Conservation (phyloP, 495 filamentous ascomycete genomes). For the Aspergillus baeticus region DNA sequence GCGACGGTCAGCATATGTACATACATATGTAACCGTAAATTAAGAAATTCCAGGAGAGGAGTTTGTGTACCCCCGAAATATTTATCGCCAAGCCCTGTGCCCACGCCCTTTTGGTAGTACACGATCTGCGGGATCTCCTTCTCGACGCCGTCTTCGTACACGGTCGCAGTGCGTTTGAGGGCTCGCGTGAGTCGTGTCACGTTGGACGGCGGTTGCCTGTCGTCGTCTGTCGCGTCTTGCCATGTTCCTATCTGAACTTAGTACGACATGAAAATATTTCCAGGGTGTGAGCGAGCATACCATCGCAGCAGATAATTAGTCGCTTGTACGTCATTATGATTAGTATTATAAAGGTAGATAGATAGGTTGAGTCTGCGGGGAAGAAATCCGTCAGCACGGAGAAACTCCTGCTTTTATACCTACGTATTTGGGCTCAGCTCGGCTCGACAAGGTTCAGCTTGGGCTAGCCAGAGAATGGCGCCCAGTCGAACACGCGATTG, state of each 20-base stretch:
- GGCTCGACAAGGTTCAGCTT: background rate
- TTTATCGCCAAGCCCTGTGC: constrained; percentile 34
- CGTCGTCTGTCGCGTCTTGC: constrained; percentile 32
- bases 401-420: too few relatives aligned
- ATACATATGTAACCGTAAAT: too few relatives aligned
- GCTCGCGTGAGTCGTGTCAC: constrained; percentile 42
- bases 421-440: too few relatives aligned
- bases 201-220: constrained; percentile 41
- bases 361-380: too few relatives aligned
- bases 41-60: background rate
- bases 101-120: constrained; percentile 57
- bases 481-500: background rate
- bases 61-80: constrained; percentile 13
- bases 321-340: constrained; percentile 24
- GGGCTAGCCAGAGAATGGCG: background rate
- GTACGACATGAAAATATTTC: background rate
- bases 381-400: too few relatives aligned
- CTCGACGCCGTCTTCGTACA: constrained; percentile 21
- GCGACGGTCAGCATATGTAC: background rate
- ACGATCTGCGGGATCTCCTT: constrained; percentile 45
- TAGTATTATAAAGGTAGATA: too few relatives aligned
- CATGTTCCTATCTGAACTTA: constrained; percentile 35
- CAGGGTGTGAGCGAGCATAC: constrained; percentile 3
- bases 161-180: constrained; percentile 25
- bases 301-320: constrained; percentile 45